Evolutionary conservation across 495 filamentous ascomycete species (phyloP).

Genomic region (Aspergillus hancockii): DNA sequence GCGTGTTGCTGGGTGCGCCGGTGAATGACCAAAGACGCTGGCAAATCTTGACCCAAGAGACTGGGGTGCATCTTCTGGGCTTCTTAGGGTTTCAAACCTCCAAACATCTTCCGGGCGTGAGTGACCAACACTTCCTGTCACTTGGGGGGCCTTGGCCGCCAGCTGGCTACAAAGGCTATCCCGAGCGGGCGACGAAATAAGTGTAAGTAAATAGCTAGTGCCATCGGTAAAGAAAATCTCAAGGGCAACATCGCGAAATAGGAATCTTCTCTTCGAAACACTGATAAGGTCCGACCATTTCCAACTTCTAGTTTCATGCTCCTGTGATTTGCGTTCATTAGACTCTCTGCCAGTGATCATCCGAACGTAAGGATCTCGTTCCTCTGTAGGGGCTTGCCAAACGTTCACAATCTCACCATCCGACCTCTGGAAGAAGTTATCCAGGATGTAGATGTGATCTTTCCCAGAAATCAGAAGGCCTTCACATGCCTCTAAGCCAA

Average conservation of each 20-base stretch:
- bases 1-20: slow-evolving; percentile 78
- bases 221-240: slow-evolving; percentile 98
- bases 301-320: slow-evolving; percentile 87
- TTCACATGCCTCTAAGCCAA: slow-evolving; percentile 89
- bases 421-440: slow-evolving; percentile 89
- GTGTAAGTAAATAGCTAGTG: slow-evolving; percentile 87
- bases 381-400: slow-evolving; percentile 87
- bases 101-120: slow-evolving; percentile 70
- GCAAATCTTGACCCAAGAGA: slow-evolving; percentile 89
- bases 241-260: slow-evolving; percentile 92
- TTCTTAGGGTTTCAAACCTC: slow-evolving; percentile 82
- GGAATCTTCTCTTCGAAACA: slow-evolving; percentile 92
- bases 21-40: slow-evolving; percentile 80
- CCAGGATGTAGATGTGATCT: slow-evolving; percentile 86
- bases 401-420: slow-evolving; percentile 97
- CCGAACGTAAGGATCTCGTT: slow-evolving; percentile 91
- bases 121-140: slow-evolving; percentile 54
- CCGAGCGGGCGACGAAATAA: slow-evolving; percentile 67
- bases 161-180: slow-evolving; percentile 79
- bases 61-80: slow-evolving; percentile 77
- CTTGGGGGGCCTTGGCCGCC: slow-evolving; percentile 74
- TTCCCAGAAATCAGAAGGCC: slow-evolving; percentile 94
- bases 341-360: slow-evolving; percentile 83
- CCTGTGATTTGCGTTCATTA: slow-evolving; percentile 57
- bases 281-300: slow-evolving; percentile 92